Conservation (phyloP, 169 alveolate genomes). For the Plasmodium cynomolgi region DNA sequence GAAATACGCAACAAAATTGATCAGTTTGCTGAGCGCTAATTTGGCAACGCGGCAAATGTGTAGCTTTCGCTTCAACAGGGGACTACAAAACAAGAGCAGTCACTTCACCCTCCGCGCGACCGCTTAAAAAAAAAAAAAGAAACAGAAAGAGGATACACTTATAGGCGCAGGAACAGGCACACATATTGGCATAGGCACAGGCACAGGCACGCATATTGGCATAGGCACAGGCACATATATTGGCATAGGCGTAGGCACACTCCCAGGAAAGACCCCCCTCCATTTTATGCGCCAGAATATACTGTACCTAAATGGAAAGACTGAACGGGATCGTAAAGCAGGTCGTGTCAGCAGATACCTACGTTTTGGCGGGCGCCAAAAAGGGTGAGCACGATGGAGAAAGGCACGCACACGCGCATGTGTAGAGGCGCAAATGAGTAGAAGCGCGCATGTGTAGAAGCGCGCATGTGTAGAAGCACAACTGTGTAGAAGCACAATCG, state of each 20-base stretch:
- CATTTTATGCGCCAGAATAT: not conserved
- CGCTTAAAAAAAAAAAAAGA: not conserved
- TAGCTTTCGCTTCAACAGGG: not conserved
- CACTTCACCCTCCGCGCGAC: not conserved
- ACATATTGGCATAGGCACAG: not conserved
- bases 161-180: not conserved
- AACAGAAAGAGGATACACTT: not conserved
- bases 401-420: not conserved
- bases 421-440: not conserved
- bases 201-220: not conserved
- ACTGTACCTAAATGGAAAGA: conserved; percentile 57
- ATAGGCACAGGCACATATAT: not conserved
- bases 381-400: conserved; percentile 18
- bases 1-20: not conserved
- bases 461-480: not conserved
- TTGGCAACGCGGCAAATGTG: not conserved
- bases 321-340: conserved; percentile 70
- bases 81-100: not conserved
- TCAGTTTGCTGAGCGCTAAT: not conserved
- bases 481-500: not conserved
- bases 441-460: not conserved
- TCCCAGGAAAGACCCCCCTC: not conserved
- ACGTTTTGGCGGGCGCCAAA: conserved; percentile 55
- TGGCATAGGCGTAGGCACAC: not conserved
- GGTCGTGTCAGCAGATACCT: conserved; percentile 73